Conservation (phyloP, 306 rosid genomes). For the Dryas drummondii region DNA sequence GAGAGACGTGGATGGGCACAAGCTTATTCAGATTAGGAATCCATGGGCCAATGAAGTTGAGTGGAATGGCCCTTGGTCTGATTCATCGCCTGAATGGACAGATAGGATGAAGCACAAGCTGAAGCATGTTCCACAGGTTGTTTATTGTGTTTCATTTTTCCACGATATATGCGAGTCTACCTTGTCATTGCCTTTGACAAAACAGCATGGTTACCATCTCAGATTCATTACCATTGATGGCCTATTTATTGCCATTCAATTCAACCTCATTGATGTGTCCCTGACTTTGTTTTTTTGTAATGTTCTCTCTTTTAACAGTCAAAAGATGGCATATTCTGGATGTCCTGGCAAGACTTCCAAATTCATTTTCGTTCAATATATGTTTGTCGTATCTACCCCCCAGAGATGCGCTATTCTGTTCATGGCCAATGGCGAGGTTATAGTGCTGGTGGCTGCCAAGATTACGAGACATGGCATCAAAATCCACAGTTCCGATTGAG, state of each 20-base stretch:
- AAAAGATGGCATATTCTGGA: slow-evolving; percentile 97
- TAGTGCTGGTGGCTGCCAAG: slow-evolving; percentile 99
- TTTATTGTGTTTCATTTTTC: slow-evolving; percentile 8
- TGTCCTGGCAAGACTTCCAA: slow-evolving; percentile 99
- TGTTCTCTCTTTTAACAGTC: slow-evolving; percentile 51
- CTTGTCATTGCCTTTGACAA: neutral
- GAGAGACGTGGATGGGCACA: slow-evolving; percentile 95
- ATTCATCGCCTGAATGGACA: slow-evolving; percentile 89
- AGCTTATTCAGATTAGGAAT: slow-evolving; percentile 96
- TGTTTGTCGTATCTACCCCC: slow-evolving; percentile 93
- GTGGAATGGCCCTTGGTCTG: slow-evolving; percentile 99
- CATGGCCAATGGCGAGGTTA: slow-evolving; percentile 98
- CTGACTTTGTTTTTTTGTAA: neutral
- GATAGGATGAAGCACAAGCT: slow-evolving; percentile 98
- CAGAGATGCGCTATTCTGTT: slow-evolving; percentile 92
- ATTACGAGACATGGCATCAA: slow-evolving; percentile 96
- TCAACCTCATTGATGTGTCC: neutral
- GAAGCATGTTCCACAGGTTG: slow-evolving; percentile 87
- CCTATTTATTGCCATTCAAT: slow-evolving; percentile 18
- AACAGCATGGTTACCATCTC: neutral
- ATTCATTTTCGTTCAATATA: slow-evolving; percentile 96
- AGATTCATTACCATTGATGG: neutral
- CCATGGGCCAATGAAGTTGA: slow-evolving; percentile 99
- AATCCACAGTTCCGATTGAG: slow-evolving; percentile 95
- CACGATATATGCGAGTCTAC: neutral